These are phyloP conservation scores for Corymbia citriodora DNA, from an alignment of 441 rosid genomes.

Conservation along the genomic window DNA sequence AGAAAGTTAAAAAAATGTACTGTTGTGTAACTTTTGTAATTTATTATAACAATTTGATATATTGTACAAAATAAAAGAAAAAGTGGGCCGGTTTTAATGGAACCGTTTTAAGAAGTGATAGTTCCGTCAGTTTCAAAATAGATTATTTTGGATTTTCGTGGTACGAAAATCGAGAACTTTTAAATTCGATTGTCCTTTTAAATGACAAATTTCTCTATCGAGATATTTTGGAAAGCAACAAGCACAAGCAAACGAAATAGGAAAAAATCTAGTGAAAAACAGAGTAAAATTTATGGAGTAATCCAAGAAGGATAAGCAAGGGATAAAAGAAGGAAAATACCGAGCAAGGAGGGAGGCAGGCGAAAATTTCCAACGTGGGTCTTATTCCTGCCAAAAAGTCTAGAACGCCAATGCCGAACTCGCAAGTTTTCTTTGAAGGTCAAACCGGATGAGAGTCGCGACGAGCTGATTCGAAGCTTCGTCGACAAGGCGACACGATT, in stretches of 20 bases:
- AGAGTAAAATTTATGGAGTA: not conserved
- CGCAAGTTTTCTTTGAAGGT: not conserved
- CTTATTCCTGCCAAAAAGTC: not conserved
- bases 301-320: not conserved
- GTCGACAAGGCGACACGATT: not conserved
- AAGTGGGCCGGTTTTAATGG: not conserved
- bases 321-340: not conserved
- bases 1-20: no score
- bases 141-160: not conserved
- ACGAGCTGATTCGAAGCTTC: not conserved
- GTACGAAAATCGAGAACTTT: not conserved
- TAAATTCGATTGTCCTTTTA: not conserved
- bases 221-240: not conserved
- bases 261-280: not conserved
- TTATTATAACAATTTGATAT: no score
- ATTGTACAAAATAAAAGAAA: no score
- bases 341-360: not conserved
- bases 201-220: not conserved
- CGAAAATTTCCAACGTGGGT: not conserved
- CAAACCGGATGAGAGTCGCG: not conserved
- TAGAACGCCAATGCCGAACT: not conserved
- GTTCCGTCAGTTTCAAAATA: fast-evolving
- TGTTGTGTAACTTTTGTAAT: no score
- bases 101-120: fast-evolving
- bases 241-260: not conserved